Conservation (phyloP, 192 early-diverging fungal species). For the Backusella circina region DNA sequence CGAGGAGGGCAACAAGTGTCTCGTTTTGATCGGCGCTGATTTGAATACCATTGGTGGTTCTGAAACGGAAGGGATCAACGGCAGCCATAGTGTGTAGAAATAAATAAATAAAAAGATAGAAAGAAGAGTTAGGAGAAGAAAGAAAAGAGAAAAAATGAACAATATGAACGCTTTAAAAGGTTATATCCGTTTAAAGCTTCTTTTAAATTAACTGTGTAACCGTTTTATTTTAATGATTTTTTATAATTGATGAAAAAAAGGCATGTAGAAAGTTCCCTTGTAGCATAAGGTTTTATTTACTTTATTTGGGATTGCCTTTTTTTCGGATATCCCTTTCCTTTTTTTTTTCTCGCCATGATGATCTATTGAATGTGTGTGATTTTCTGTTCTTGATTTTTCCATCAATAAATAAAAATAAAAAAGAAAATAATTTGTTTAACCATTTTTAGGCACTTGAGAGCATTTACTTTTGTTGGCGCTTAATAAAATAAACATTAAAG, state of each 20-base stretch:
- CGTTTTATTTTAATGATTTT: neutral
- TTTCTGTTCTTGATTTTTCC: neutral
- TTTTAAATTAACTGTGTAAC: neutral
- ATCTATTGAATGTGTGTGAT: neutral
- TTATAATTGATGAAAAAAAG: neutral
- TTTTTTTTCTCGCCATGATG: neutral
- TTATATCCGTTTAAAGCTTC: neutral
- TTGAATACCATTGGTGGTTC: neutral
- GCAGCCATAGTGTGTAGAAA: neutral
- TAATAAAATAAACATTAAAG: no score
- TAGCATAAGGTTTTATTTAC: neutral
- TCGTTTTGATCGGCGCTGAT: constrained; percentile 26
- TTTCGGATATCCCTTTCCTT: neutral
- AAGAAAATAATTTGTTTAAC: neutral
- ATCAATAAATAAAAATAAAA: neutral
- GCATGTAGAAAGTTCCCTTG: neutral
- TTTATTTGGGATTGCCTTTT: neutral
- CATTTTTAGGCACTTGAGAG: neutral
- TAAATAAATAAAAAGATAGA: neutral
- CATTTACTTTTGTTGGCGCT: neutral
- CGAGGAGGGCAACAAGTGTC: constrained; percentile 39
- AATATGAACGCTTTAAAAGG: neutral
- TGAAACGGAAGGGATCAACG: constrained; percentile 10
- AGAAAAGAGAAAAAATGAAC: neutral
- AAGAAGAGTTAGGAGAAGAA: neutral